A percentile compares a stretch with the other conserved stretches of the same genome.
Evolutionary conservation across 345 rosid species (phyloP).

Genomic region (Moricandia moricandioides): DNA sequence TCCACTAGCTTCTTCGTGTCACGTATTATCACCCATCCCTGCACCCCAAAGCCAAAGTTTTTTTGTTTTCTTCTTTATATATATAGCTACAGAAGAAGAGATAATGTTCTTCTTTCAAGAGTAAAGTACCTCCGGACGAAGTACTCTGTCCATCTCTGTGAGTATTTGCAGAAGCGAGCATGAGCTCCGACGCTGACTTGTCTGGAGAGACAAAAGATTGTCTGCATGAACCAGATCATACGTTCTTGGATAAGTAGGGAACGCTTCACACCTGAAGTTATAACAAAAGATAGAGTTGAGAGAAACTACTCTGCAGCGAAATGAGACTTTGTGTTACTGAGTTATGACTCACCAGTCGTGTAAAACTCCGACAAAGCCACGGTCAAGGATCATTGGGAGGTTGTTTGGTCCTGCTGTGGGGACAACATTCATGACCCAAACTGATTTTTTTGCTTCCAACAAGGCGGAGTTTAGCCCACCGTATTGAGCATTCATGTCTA

Average conservation of each 20-base stretch:
- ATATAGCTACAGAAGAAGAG: neutral
- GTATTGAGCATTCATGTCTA: slow-evolving; percentile 94
- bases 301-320: neutral
- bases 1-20: slow-evolving; percentile 74
- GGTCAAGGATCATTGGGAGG: slow-evolving; percentile 84
- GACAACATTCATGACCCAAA: slow-evolving; percentile 98
- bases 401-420: slow-evolving; percentile 79
- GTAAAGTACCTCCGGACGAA: slow-evolving; percentile 90
- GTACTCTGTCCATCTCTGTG: slow-evolving; percentile 81
- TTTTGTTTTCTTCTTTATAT: neutral
- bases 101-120: neutral
- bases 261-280: slow-evolving; percentile 82
- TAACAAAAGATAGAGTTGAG: slow-evolving; percentile 3
- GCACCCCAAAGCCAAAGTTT: slow-evolving; percentile 20
- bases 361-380: slow-evolving; percentile 86
- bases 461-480: slow-evolving; percentile 90
- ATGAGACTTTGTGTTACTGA: neutral
- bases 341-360: slow-evolving; percentile 80
- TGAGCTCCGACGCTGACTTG: slow-evolving; percentile 37
- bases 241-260: slow-evolving; percentile 91
- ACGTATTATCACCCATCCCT: slow-evolving; percentile 97
- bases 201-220: slow-evolving; percentile 69
- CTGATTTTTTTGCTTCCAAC: slow-evolving; percentile 74
- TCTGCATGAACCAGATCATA: slow-evolving; percentile 92
- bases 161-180: slow-evolving; percentile 64